A percentile compares a stretch with the other conserved stretches of the same genome.
These are phyloP conservation scores for Myxozyma neotropica DNA, from an alignment of 805 yeast genomes.

Conservation along the genomic window DNA sequence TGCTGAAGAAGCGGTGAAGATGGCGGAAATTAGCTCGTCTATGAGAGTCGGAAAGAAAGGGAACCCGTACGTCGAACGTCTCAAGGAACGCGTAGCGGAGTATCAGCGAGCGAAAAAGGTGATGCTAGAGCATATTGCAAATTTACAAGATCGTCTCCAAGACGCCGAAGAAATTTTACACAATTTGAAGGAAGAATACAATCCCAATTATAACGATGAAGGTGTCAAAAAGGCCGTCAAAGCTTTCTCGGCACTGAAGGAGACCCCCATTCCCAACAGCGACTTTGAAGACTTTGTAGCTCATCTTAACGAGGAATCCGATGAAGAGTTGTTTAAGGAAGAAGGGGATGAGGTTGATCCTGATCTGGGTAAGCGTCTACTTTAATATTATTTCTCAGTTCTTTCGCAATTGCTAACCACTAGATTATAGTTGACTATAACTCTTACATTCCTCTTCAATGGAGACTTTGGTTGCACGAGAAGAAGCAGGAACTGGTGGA, in stretches of 20 bases:
- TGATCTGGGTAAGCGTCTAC: constrained; percentile 9
- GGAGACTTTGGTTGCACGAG: constrained; percentile 27
- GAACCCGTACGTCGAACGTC: constrained; percentile 20
- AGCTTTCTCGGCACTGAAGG: constrained; percentile 40
- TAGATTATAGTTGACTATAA: constrained; percentile 8
- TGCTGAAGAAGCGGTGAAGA: constrained; percentile 42
- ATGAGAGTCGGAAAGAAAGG: constrained; percentile 16
- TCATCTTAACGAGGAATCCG: constrained; percentile 8
- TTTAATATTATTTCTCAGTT: neutral
- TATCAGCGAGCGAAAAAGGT: constrained; percentile 22
- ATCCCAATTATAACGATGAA: constrained; percentile 81
- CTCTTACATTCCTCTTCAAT: constrained; percentile 20
- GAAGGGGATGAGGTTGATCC: constrained; percentile 12
- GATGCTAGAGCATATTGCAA: constrained; percentile 1
- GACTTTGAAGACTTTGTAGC: neutral
- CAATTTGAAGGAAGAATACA: constrained; percentile 60
- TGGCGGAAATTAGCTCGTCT: constrained; percentile 30
- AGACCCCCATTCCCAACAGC: constrained; percentile 34
- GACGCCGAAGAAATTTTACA: constrained; percentile 47
- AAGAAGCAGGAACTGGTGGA: constrained; percentile 9
- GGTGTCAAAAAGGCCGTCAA: constrained; percentile 78
- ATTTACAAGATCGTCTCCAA: constrained; percentile 24
- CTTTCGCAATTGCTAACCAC: neutral
- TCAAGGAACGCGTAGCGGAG: constrained; percentile 20
- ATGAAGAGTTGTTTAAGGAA: constrained; percentile 22